Base-by-base conservation (phyloP, 2,329 filamentous ascomycete species). In the Stemphylium vesicarium region DNA sequence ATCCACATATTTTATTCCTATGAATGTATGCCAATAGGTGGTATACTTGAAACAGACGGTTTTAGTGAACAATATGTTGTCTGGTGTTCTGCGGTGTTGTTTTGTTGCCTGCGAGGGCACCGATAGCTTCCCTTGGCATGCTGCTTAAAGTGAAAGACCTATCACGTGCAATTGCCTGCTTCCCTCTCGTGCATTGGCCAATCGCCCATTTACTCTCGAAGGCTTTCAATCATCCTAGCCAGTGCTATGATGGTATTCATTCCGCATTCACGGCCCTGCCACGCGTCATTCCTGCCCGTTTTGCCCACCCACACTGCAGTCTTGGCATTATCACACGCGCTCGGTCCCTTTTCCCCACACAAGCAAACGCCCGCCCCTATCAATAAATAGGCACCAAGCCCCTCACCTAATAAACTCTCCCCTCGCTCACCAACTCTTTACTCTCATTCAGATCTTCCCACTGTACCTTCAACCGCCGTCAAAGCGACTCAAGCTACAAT, bases 371-470 rank as follows among this genome's bases (percentile, higher is more conserved):
- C 29, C 15, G 15, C 18, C 4, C 9, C 13, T n/a, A 10, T 15
- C 15, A 22, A 57, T 49, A 53, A 53, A 53, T 47, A 53, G 7
- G 24, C 12, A n/a, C 13, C 7, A 7, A 46, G 9, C 22, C n/a
- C 18, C 26, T 7, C 9, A 18, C 15, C 31, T 36, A 11, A 26
- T 24, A n/a, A 40, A 24, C 26, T 37, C 15, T 46, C 16, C 36
- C 24, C 29, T 37, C 13, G 16, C 11, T 24, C 12, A 53, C 32
- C 35, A 33, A 16, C 44, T 6, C 31, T 41, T 18, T 31, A 47
- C 50, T 41, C 24, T 50, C 41, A 43, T 50, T 54, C 18, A 29
- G 16, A 29, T 33, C 39, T 29, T 49, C 15, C 31, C 32, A 18
- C 13, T 39, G 15, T 38, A 20, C 24, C 16, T 18, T 36, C 18